Percentiles rank a stretch among this genome's conserved stretches.
phyloP scores from a whole-genome alignment of 345 rosid species.

The Draba incana region DNA sequence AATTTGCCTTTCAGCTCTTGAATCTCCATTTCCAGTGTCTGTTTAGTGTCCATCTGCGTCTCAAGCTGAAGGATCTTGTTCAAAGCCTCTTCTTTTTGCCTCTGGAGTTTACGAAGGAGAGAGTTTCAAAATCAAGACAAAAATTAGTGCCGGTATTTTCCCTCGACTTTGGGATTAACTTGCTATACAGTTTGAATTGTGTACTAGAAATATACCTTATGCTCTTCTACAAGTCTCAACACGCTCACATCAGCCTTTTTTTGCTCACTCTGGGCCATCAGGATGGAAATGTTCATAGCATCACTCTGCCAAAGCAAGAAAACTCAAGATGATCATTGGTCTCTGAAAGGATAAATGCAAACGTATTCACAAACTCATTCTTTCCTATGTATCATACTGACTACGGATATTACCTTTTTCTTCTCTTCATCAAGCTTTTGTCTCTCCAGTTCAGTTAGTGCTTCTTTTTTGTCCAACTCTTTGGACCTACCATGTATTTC shows the following conservation, averaged over 20 bases:
- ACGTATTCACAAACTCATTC: not conserved
- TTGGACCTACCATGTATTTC: conserved; percentile 61
- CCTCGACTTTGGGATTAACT: not conserved
- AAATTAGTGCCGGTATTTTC: not conserved
- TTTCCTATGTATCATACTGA: conserved; percentile 2
- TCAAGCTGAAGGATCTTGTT: conserved; percentile 68
- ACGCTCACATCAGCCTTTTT: conserved; percentile 79
- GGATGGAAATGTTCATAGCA: conserved; percentile 63
- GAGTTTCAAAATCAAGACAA: conserved; percentile 24
- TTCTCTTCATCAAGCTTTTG: conserved; percentile 88
- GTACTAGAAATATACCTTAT: conserved; percentile 53
- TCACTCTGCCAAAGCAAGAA: conserved; percentile 56
- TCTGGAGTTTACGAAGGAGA: conserved; percentile 48
- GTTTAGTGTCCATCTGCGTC: conserved; percentile 74
- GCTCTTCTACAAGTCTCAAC: conserved; percentile 79
- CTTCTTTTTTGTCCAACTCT: conserved; percentile 75
- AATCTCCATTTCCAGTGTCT: conserved; percentile 89
- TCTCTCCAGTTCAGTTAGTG: conserved; percentile 77
- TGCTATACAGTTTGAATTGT: not conserved
- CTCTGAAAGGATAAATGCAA: conserved; percentile 13
- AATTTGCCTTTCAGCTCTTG: conserved; percentile 81
- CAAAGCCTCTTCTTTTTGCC: conserved; percentile 78
- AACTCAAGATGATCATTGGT: conserved; percentile 18
- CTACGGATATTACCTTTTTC: conserved; percentile 53
- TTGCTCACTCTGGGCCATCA: conserved; percentile 79